Evolutionary conservation across 2,329 filamentous ascomycete species (phyloP), one percentile per base, ranked within the genome.

Genomic region (Cladosporium velox): DNA sequence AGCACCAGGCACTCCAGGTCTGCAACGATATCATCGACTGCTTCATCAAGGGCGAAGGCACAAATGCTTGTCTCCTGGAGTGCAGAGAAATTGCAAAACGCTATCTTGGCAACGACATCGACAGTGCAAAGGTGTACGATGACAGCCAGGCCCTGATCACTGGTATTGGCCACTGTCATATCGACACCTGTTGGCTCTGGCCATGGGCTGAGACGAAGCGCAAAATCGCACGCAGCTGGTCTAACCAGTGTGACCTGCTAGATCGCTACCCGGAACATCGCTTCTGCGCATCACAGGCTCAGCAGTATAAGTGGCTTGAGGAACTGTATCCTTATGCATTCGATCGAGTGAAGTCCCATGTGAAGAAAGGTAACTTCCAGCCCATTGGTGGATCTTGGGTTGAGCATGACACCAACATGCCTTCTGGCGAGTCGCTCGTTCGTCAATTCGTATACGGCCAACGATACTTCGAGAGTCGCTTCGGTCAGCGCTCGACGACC

Each of bases 131-230:
- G 70, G 92, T 99, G 11, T 99, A 98, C 75, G 85, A 92, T 49
- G 89, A 88, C 68, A 89, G 89, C 30, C 84, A 90, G 38, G 87
- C 92, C 1, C 84, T 96, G 67, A 91, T 98, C 3, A 95, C 88
- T 72, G 94, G 88, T 41, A 94, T 98, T 70, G 95, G 95, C 0
- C 92, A 99, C 77, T 99, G 95, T 72, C 95, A 99, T 78, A 99
- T 99, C 71, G 95, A 98, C 79, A 96, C 91, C 32, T 97, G 94
- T 79, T 99, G 95, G 95, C 84, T 99, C 41, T 99, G 95, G 95
- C 95, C 95, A 0, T 99, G 93, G 87, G 95, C 91, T 11, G 95
- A 99, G 82, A 98, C 95, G 0, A 97, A 96, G 81, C 91, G 95
- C 74, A 99, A 99, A 82, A 90, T 98, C 34, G 93, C 90, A 24